Evolutionary conservation across 1,284 basidiomycete species (phyloP).

Genomic region (Phellinidium pouzarii): DNA sequence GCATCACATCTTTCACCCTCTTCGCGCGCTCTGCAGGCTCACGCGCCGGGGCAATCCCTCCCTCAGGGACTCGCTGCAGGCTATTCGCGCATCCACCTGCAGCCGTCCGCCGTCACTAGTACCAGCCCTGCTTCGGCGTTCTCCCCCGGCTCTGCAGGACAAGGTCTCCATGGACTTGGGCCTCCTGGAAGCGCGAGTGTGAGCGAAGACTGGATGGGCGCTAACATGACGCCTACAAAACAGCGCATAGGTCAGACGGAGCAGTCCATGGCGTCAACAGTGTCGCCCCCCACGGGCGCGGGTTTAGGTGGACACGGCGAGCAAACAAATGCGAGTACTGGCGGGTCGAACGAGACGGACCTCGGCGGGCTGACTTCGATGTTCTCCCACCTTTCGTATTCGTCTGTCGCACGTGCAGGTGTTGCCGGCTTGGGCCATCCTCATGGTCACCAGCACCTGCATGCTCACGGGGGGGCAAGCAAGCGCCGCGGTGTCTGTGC

Average conservation of each 20-base stretch:
- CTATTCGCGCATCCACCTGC: slow-evolving; percentile 75
- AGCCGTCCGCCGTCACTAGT: slow-evolving; percentile 43
- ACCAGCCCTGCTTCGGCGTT: slow-evolving; percentile 31
- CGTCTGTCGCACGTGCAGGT: slow-evolving; percentile 32
- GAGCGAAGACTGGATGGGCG: neutral
- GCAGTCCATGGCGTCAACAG: slow-evolving; percentile 29
- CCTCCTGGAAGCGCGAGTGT: slow-evolving; percentile 15
- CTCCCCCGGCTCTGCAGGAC: slow-evolving; percentile 22
- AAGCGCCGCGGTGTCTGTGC: slow-evolving; percentile 31
- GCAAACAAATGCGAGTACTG: neutral
- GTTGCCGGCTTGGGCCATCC: slow-evolving; percentile 18
- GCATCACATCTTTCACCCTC: slow-evolving; percentile 50
- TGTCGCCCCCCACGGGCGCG: slow-evolving; percentile 16
- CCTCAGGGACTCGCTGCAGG: slow-evolving; percentile 84
- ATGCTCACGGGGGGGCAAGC: slow-evolving; percentile 26
- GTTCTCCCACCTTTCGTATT: slow-evolving; percentile 44
- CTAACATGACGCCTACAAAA: neutral
- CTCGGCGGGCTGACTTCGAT: slow-evolving; percentile 37
- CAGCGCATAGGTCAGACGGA: slow-evolving; percentile 13
- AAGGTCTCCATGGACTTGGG: slow-evolving; percentile 28
- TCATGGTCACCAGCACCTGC: slow-evolving; percentile 29
- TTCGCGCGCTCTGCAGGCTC: slow-evolving; percentile 62
- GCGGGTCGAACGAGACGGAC: slow-evolving; percentile 8
- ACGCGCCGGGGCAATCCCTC: slow-evolving; percentile 81
- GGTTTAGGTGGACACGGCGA: neutral